Conservation (phyloP, 768 basidiomycete genomes). For the Lanmaoa pseudosensibilis region DNA sequence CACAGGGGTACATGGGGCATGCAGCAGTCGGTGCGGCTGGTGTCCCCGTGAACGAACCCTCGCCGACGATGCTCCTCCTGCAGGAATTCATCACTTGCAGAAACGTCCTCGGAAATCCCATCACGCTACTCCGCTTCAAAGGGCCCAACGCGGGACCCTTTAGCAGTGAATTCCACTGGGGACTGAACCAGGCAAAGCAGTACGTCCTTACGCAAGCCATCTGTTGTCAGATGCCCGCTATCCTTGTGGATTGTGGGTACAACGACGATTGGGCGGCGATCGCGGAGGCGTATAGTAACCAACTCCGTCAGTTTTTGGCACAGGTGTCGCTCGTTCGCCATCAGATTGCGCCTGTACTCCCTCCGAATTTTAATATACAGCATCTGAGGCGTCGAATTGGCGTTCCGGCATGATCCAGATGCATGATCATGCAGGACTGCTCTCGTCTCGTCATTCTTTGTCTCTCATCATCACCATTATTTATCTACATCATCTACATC, state of each 20-base stretch:
- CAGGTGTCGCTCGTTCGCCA: constrained; percentile 33
- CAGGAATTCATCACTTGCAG: constrained; percentile 28
- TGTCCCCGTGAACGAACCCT: constrained; percentile 32
- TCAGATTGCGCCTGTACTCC: constrained; percentile 32
- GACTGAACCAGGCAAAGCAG: constrained; percentile 27
- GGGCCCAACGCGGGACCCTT: constrained; percentile 32
- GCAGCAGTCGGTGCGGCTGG: constrained; percentile 14
- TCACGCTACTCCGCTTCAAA: constrained; percentile 28
- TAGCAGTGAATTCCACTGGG: constrained; percentile 32
- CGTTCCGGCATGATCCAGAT: constrained; percentile 17
- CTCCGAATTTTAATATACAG: constrained; percentile 34
- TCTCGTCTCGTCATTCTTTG: background rate
- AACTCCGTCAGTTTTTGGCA: constrained; percentile 31
- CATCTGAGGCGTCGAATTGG: constrained; percentile 32
- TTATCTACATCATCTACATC: background rate
- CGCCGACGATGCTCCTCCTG: constrained; percentile 29
- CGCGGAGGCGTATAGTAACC: constrained; percentile 32
- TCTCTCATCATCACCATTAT: background rate
- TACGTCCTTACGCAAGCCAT: constrained; percentile 24
- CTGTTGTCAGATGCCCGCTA: constrained; percentile 20
- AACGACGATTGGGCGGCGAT: constrained; percentile 29
- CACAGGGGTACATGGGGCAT: constrained; percentile 28
- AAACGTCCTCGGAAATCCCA: constrained; percentile 21
- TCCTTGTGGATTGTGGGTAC: constrained; percentile 31
- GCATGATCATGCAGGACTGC: background rate